Evolutionary conservation across 768 basidiomycete genomes (phyloP).

Genomic region (Pleurotus salmoneostramineus): DNA sequence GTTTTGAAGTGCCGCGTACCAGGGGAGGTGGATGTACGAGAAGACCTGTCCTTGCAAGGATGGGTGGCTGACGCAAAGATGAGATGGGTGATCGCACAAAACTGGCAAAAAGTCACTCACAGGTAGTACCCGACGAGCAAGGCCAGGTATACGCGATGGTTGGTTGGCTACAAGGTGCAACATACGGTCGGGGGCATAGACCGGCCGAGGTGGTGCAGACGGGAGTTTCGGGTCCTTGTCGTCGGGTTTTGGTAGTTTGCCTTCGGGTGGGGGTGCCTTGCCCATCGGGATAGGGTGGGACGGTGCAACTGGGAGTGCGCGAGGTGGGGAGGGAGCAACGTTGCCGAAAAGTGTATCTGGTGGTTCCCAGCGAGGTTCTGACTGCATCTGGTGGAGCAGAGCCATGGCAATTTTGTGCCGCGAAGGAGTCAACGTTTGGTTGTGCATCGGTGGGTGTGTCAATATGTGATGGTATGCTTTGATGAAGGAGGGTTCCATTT

Average conservation of each 20-base stretch:
- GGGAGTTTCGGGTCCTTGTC: conserved; percentile 56
- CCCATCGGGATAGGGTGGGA: conserved; percentile 55
- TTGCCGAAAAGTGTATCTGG: conserved; percentile 62
- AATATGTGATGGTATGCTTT: conserved; percentile 76
- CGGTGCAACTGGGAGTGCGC: conserved; percentile 60
- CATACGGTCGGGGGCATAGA: conserved; percentile 44
- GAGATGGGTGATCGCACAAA: neutral
- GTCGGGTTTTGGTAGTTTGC: conserved; percentile 23
- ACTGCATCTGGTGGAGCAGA: conserved; percentile 54
- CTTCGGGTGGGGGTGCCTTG: conserved; percentile 18
- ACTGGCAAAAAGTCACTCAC: conserved; percentile 36
- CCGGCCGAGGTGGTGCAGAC: conserved; percentile 37
- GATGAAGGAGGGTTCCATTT: conserved; percentile 60
- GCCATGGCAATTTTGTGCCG: conserved; percentile 78
- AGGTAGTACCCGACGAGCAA: conserved; percentile 64
- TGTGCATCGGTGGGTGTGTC: conserved; percentile 53
- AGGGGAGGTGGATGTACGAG: conserved; percentile 65
- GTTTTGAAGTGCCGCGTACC: conserved; percentile 42
- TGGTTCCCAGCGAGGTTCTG: conserved; percentile 61
- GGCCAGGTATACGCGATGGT: conserved; percentile 58
- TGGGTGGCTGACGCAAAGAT: conserved; percentile 36
- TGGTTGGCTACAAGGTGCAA: conserved; percentile 65
- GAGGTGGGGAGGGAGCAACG: conserved; percentile 56
- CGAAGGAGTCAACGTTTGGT: conserved; percentile 46
- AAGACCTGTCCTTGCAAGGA: conserved; percentile 56